Conservation (phyloP, 805 yeast genomes). For the Metschnikowia continentalis region DNA sequence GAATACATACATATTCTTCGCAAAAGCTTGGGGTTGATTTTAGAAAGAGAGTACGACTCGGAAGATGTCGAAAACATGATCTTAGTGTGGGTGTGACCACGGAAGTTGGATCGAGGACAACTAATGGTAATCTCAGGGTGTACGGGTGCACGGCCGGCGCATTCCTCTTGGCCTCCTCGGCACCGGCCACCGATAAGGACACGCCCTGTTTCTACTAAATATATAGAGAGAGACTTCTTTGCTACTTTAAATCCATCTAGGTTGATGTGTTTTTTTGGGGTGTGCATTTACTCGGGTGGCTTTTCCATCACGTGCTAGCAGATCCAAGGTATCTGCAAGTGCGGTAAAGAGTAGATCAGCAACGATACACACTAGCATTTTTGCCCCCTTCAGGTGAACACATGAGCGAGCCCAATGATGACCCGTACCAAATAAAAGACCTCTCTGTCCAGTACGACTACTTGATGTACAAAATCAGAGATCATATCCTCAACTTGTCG, state of each 20-base stretch:
- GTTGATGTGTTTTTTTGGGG: not conserved
- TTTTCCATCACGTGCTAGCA: not conserved
- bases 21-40: conserved; percentile 44
- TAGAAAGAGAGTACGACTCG: conserved; percentile 35
- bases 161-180: not conserved
- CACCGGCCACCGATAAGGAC: not conserved
- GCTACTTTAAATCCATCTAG: not conserved
- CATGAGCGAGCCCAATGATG: conserved; percentile 28
- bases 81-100: not conserved
- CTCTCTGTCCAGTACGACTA: conserved; percentile 63
- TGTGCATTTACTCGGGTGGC: not conserved
- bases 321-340: not conserved
- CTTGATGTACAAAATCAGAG: conserved; percentile 57
- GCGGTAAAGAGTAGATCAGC: not conserved
- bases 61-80: conserved; percentile 13
- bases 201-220: not conserved
- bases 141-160: conserved; percentile 4
- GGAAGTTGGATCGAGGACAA: conserved; percentile 2
- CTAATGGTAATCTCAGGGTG: conserved; percentile 4
- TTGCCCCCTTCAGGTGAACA: not conserved
- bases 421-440: conserved; percentile 59
- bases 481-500: conserved; percentile 46
- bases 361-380: not conserved
- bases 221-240: not conserved
- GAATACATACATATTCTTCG: conserved; percentile 40